These are phyloP conservation scores for Podaxis mareebaensis DNA, from an alignment of 768 basidiomycete genomes.

Conservation along the genomic window DNA sequence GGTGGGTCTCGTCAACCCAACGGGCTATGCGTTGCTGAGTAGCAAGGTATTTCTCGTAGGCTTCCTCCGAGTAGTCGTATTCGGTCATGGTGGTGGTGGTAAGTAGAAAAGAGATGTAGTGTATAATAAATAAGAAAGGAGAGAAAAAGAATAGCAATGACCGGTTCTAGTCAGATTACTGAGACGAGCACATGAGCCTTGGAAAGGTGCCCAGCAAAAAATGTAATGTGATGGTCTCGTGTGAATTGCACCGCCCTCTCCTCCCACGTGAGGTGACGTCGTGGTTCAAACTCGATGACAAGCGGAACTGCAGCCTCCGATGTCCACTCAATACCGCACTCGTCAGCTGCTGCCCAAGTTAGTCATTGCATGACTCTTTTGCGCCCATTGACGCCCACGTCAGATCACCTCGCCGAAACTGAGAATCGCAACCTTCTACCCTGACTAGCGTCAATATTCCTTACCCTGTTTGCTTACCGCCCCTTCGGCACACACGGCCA, in stretches of 20 bases:
- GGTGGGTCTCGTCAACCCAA: slow-evolving; percentile 19
- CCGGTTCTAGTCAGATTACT: neutral
- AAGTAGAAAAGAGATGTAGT: slow-evolving; percentile 1
- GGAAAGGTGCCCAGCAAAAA: neutral
- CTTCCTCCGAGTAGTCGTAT: slow-evolving; percentile 20
- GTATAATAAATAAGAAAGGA: slow-evolving; percentile 15
- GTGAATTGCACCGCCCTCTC: neutral
- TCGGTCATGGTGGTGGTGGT: slow-evolving; percentile 19
- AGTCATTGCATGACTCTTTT: no score
- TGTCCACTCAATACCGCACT: no score
- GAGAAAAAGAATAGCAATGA: neutral
- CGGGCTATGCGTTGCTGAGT: slow-evolving; percentile 20
- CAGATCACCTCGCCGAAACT: neutral
- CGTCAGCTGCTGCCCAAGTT: no score
- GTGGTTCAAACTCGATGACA: neutral
- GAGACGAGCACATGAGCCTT: neutral
- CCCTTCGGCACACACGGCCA: neutral
- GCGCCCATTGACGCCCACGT: neutral
- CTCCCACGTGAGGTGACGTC: slow-evolving; percentile 1
- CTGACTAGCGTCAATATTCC: neutral
- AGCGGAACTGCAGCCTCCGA: neutral
- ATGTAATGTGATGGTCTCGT: neutral
- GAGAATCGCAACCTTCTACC: neutral
- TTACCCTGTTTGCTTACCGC: neutral
- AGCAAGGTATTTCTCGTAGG: slow-evolving; percentile 20